Percentiles rank a stretch among this genome's conserved stretches.
phyloP scores from a whole-genome alignment of 2,329 filamentous ascomycete genomes.

The Penicillium polonicum region DNA sequence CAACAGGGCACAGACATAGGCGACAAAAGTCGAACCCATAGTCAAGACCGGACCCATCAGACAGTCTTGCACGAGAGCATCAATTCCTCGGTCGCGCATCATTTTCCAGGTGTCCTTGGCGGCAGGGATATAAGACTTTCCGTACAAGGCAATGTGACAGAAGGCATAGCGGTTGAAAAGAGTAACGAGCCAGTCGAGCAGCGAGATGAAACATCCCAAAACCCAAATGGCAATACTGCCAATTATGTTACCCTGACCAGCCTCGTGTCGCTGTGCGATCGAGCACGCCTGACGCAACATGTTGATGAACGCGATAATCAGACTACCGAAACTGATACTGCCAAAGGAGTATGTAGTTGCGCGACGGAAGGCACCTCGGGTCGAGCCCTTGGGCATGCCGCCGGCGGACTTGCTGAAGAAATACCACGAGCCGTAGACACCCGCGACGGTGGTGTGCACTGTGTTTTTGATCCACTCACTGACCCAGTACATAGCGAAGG shows the following conservation, averaged over 20 bases:
- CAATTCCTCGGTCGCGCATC: slow-evolving; percentile 89
- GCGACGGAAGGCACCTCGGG: slow-evolving; percentile 76
- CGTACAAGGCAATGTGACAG: slow-evolving; percentile 88
- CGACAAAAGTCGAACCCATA: slow-evolving; percentile 80
- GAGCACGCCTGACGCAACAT: slow-evolving; percentile 78
- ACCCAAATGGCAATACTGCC: slow-evolving; percentile 69
- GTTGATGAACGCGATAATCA: slow-evolving; percentile 85
- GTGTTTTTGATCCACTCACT: slow-evolving; percentile 93
- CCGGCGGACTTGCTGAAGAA: slow-evolving; percentile 64
- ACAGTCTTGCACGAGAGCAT: slow-evolving; percentile 86
- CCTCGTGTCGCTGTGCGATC: slow-evolving; percentile 67
- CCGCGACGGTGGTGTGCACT: slow-evolving; percentile 81
- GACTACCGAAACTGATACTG: slow-evolving; percentile 80
- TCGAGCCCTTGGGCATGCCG: slow-evolving; percentile 73
- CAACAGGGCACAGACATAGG: slow-evolving; percentile 75
- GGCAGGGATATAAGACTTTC: slow-evolving; percentile 79
- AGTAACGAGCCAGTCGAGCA: slow-evolving; percentile 81
- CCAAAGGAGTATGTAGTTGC: slow-evolving; percentile 90
- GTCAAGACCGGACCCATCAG: slow-evolving; percentile 71
- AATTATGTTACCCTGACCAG: slow-evolving; percentile 66
- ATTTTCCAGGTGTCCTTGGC: slow-evolving; percentile 88
- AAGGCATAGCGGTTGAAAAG: slow-evolving; percentile 93
- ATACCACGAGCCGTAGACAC: slow-evolving; percentile 92
- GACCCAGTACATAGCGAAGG: slow-evolving; percentile 92
- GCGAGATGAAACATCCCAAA: slow-evolving; percentile 70